Evolutionary conservation across 1,284 basidiomycete genomes (phyloP), one percentile per base, ranked within the genome.

Genomic region (Ustilago nuda): DNA sequence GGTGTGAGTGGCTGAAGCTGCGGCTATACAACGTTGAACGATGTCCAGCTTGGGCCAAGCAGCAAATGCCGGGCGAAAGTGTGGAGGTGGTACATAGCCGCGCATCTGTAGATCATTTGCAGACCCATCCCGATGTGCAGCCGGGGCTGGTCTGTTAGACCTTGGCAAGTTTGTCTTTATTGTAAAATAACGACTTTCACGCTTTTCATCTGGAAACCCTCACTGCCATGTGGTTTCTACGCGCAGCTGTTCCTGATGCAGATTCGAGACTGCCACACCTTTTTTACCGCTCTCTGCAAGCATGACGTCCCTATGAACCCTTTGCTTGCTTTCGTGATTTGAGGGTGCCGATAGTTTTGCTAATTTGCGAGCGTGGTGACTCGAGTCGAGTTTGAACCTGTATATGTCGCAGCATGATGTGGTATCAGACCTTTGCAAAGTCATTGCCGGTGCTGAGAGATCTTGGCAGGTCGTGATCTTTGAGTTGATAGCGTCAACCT

Each of bases 1-100:
- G 27, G 11, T 30, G 48, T 50, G 8, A 27, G 27, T 15, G 23
- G 23, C 23, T 27, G 23, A 27, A 27, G 23, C 23, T 30, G 46
- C 48, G 6, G 43, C n/a, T 19, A 19, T n/a, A 8, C 19, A 6
- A 12, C 15, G 11, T 30, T n/a, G 30, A 50, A 27, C 12, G 48
- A 52, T n/a, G 43, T 8, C 19, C 11, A n/a, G 57, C 61, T 64
- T 70, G 67, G 67, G 61, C 67, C 67, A 57, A 64, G 58, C 66
- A 57, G 60, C 33, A n/a, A 13, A 54, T 2, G 27, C 36, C 59
- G 23, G 13, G n/a, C 17, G 19, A 19, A 46, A 33, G 43, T 56
- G 67, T 70, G 61, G 67, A 70, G 61, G 53, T 56, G 56, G 60
- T 8, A 70, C 54, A 39, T 37, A 33, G 41, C 60, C 61, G 66